phyloP scores from a whole-genome alignment of 306 rosid genomes.

The Calophaca sinica region DNA sequence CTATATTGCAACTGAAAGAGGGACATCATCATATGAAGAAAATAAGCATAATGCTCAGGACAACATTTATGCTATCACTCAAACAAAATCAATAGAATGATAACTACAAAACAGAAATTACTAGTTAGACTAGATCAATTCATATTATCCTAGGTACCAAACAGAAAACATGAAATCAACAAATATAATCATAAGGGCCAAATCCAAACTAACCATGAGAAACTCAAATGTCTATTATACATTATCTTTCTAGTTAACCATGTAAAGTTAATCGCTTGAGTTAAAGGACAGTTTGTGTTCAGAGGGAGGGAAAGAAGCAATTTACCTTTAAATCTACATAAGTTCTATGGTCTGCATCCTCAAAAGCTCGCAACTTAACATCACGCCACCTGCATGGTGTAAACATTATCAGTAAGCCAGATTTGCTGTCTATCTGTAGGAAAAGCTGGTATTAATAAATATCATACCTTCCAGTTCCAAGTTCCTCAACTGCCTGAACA shows the following conservation, averaged over 20 bases:
- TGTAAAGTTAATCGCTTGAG: slow-evolving; percentile 4
- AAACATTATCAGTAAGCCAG: slow-evolving; percentile 44
- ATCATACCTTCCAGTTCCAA: slow-evolving; percentile 96
- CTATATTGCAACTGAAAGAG: background rate
- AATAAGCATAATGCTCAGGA: background rate
- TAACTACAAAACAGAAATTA: background rate
- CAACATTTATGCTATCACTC: background rate
- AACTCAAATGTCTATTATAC: slow-evolving; percentile 23
- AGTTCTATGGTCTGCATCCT: slow-evolving; percentile 94
- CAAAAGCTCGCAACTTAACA: slow-evolving; percentile 86
- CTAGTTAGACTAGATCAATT: background rate
- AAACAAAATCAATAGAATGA: background rate
- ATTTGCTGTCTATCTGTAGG: slow-evolving; percentile 19
- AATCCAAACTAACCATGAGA: slow-evolving; percentile 2
- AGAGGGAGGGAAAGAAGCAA: slow-evolving; percentile 21
- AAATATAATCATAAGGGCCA: background rate
- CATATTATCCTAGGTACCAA: slow-evolving; percentile 33
- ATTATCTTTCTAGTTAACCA: slow-evolving; percentile 2
- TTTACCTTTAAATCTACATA: slow-evolving; percentile 94
- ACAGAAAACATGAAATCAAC: slow-evolving; percentile 13
- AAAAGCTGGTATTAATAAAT: slow-evolving; percentile 36
- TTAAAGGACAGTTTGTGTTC: background rate
- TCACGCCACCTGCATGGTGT: slow-evolving; percentile 86
- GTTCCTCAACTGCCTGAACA: slow-evolving; percentile 93
- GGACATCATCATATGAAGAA: background rate